Evolutionary conservation across 2,329 filamentous ascomycete genomes (phyloP), one percentile per base, ranked within the genome.

Genomic region (Penicillium sp.): DNA sequence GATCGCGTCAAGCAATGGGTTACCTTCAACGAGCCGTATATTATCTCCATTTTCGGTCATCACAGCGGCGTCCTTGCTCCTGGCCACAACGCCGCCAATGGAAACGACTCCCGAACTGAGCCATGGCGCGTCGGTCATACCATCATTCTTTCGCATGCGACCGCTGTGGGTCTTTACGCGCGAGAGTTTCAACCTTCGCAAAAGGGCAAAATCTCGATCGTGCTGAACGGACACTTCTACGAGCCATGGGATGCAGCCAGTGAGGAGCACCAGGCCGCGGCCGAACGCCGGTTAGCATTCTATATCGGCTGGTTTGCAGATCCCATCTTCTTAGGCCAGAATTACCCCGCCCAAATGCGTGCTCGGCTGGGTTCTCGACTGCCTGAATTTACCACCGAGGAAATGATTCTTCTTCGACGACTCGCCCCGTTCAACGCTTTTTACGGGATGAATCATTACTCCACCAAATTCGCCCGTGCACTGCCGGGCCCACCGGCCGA

Each of bases 241-340:
- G 58, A 74, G 72, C 74, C 76, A 2, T 63, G 60, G 51, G 62
- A 69, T 50, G 38, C 54, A 4, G 47, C 57, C 5, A 63, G 59
- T 28, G 35, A 52, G 11, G 50, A 45, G 4, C 62, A 70, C 41
- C 48, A 61, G 17, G 66, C 58, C 1, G 66, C 67, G 5, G 64
- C 66, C 7, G 59, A 67, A 25, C 64, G 64, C 37, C 62, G 67
- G 22, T 57, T 63, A 6, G 41, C 25, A 25, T 71, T 71, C 47
- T 64, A 69, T 41, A 63, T 70, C 60, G 77, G 72, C 15, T 78
- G 75, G 72, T 80, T 79, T 61, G 73, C 69, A 4, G 69, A 78
- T 37, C 77, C 77, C 0, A 67, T 76, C 25, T 79, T 73, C 61
- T 60, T 76, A 6, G 75, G 70, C 3, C 69, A 72, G 31, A 77